These are phyloP conservation scores for Monilinia aucupariae DNA, from an alignment of 2,329 filamentous ascomycete genomes.

Conservation along the genomic window DNA sequence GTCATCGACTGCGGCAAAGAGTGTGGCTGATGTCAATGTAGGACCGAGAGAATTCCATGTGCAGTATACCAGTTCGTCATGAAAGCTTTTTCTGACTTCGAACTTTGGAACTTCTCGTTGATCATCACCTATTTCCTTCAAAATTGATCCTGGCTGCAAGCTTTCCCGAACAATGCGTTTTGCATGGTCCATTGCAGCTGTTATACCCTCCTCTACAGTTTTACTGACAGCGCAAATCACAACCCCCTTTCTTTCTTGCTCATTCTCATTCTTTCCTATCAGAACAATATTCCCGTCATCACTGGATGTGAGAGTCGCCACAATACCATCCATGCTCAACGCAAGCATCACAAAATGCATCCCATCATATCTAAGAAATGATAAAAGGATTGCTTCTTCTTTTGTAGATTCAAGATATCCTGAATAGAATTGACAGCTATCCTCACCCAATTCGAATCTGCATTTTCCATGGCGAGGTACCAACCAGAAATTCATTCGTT, in stretches of 20 bases:
- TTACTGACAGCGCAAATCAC: constrained; percentile 15
- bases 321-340: constrained; percentile 18
- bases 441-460: background rate
- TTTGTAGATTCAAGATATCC: background rate
- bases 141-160: background rate
- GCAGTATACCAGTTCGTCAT: constrained; percentile 19
- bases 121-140: background rate
- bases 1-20: constrained; percentile 15
- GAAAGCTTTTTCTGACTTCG: background rate
- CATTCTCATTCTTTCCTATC: constrained; percentile 16
- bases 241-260: background rate
- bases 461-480: background rate
- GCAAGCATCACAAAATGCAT: constrained; percentile 19
- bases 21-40: constrained; percentile 11
- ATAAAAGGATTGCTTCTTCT: constrained; percentile 20
- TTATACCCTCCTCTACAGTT: constrained; percentile 17
- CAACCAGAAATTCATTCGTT: constrained; percentile 7
- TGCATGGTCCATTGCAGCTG: constrained; percentile 14
- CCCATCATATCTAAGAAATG: constrained; percentile 17
- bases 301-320: constrained; percentile 12
- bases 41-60: constrained; percentile 22
- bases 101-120: too few relatives aligned
- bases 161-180: constrained; percentile 4
- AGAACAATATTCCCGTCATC: constrained; percentile 10
- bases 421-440: background rate